Evolutionary conservation across 2,329 filamentous ascomycete genomes (phyloP).

Genomic region (Colletotrichum scovillei): DNA sequence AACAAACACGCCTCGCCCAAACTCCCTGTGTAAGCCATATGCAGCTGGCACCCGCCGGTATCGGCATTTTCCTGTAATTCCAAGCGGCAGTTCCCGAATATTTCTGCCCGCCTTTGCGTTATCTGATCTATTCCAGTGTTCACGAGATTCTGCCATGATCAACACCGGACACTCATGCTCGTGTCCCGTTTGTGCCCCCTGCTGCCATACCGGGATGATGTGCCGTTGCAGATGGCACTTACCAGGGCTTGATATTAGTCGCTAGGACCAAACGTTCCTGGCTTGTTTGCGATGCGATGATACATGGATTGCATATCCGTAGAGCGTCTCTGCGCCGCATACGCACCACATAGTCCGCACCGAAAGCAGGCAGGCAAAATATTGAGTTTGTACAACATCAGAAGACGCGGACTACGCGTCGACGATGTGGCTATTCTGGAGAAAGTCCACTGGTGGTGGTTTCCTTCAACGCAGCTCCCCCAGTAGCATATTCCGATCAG

Average conservation of each 20-base stretch:
- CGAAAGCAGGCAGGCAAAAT: not conserved
- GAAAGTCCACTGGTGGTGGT: no score
- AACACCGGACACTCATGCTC: not conserved
- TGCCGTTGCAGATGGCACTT: not conserved
- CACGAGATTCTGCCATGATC: not conserved
- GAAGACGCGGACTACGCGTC: not conserved
- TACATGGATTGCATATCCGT: not conserved
- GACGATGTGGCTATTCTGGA: no score
- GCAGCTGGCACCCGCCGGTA: not conserved
- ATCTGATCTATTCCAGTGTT: not conserved
- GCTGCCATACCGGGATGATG: not conserved
- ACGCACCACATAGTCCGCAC: not conserved
- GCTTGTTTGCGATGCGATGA: not conserved
- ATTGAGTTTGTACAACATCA: not conserved
- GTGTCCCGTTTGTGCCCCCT: not conserved
- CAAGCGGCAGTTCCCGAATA: not conserved
- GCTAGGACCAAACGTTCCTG: not conserved
- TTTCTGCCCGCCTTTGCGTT: not conserved
- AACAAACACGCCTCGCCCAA: not conserved
- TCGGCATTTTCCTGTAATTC: constrained; percentile 7
- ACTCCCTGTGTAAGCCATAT: not conserved
- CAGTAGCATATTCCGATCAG: constrained; percentile 86
- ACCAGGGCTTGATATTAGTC: not conserved
- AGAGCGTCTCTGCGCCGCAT: not conserved
- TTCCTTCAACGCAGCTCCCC: constrained; percentile 73